These are phyloP conservation scores for Chlorella sorokiniana DNA, from an alignment of 139 green algal species.

Conservation along the genomic window DNA sequence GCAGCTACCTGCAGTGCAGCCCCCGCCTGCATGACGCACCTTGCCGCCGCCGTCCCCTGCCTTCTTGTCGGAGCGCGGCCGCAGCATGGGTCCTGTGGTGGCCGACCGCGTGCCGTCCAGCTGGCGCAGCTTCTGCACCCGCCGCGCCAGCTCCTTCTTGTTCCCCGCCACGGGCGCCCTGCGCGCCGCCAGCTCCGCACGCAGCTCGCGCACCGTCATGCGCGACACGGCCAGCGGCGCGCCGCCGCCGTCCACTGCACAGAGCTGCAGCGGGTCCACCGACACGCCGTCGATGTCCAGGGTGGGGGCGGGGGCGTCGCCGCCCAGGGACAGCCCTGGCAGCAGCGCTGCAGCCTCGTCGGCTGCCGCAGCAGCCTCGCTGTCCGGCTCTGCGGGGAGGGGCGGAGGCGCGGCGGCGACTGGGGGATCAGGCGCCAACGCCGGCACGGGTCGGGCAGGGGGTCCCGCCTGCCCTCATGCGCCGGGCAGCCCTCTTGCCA, in stretches of 20 bases:
- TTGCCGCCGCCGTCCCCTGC: background rate
- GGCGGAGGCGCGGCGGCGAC: background rate
- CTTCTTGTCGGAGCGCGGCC: background rate
- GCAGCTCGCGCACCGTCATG: constrained; percentile 31
- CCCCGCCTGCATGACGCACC: too few relatives aligned
- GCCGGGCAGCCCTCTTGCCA: too few relatives aligned
- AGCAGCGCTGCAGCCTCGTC: background rate
- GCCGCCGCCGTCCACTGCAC: background rate
- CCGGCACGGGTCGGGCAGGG: too few relatives aligned
- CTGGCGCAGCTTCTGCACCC: constrained; percentile 25
- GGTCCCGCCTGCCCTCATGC: too few relatives aligned
- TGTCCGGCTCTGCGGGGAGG: background rate
- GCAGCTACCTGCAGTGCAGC: background rate
- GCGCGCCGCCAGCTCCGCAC: constrained; percentile 30
- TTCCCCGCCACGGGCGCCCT: constrained; percentile 22
- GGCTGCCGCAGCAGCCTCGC: background rate
- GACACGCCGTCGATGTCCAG: constrained; percentile 3
- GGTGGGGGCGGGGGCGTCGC: background rate
- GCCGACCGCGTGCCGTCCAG: background rate
- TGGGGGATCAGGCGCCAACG: too few relatives aligned
- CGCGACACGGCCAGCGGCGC: background rate
- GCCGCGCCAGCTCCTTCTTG: constrained; percentile 36
- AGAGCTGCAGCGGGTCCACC: constrained; percentile 4
- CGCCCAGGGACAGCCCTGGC: background rate
- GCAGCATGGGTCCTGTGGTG: background rate